Evolutionary conservation across 768 basidiomycete genomes (phyloP).

Genomic region (Phaeotremella skinneri): DNA sequence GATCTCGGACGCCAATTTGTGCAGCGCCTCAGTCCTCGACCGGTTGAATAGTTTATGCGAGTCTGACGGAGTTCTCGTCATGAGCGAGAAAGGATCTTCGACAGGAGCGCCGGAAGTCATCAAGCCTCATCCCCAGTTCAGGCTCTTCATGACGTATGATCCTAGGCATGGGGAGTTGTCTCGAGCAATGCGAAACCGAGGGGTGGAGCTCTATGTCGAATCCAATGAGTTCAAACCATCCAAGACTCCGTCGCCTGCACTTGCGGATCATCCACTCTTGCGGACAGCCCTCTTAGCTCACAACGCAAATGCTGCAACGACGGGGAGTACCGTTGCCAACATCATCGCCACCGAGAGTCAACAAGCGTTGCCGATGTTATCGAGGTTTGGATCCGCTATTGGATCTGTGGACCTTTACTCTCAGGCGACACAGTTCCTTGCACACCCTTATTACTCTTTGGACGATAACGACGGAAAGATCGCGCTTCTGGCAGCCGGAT

Average conservation of each 20-base stretch:
- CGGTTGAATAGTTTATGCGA: constrained; percentile 96
- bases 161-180: constrained; percentile 90
- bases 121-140: constrained; percentile 80
- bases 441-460: too few relatives aligned
- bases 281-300: neutral
- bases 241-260: neutral
- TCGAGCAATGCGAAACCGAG: constrained; percentile 96
- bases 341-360: constrained; percentile 13
- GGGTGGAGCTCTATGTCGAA: constrained; percentile 71
- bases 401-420: neutral
- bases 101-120: constrained; percentile 71
- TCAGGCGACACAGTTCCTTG: neutral
- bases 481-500: neutral
- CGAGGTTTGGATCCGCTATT: neutral
- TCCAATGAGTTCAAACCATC: constrained; percentile 1
- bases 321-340: constrained; percentile 8
- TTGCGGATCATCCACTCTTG: constrained; percentile 21
- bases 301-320: neutral
- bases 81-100: constrained; percentile 85
- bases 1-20: constrained; percentile 88
- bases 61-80: constrained; percentile 70
- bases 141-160: constrained; percentile 91
- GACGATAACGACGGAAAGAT: neutral
- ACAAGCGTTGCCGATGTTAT: constrained; percentile 4
- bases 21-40: constrained; percentile 92